Evolutionary conservation across 441 rosid species (phyloP).

Genomic region (Croton laevigatus): DNA sequence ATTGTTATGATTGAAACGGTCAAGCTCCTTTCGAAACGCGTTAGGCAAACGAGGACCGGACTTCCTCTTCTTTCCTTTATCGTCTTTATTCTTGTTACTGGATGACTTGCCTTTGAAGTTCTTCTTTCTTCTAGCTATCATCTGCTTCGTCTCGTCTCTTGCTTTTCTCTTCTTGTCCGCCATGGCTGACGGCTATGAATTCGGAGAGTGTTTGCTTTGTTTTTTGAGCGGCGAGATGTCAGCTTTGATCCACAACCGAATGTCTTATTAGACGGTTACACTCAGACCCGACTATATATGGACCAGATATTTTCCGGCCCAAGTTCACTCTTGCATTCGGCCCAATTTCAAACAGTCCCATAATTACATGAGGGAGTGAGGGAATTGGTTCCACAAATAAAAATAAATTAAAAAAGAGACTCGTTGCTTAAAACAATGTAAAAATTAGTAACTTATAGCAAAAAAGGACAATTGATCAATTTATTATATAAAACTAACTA

Average conservation of each 20-base stretch:
- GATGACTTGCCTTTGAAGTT: slow-evolving; percentile 21
- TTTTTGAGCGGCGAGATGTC: background rate
- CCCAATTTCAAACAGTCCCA: background rate
- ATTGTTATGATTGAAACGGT: slow-evolving; percentile 28
- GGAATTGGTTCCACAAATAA: too few species aligned
- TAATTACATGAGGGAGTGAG: too few species aligned
- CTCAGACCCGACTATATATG: background rate
- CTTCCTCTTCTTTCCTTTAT: slow-evolving; percentile 6
- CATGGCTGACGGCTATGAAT: slow-evolving; percentile 19
- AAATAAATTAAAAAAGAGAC: too few species aligned
- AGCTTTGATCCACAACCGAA: background rate
- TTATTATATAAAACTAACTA: too few species aligned
- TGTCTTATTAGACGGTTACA: background rate
- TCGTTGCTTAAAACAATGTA: too few species aligned
- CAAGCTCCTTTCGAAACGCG: slow-evolving; percentile 46
- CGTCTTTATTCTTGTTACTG: background rate
- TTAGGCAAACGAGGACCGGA: slow-evolving; percentile 68
- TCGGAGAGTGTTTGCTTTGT: background rate
- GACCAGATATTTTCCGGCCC: background rate
- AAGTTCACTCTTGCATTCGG: background rate
- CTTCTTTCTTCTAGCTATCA: slow-evolving; percentile 23
- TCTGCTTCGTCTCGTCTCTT: slow-evolving; percentile 22
- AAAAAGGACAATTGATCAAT: too few species aligned
- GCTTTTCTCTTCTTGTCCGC: slow-evolving; percentile 40
- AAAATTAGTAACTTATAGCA: too few species aligned